Evolutionary conservation across 305 asterid genomes (phyloP).

Genomic region (Euphrasia arctica): DNA sequence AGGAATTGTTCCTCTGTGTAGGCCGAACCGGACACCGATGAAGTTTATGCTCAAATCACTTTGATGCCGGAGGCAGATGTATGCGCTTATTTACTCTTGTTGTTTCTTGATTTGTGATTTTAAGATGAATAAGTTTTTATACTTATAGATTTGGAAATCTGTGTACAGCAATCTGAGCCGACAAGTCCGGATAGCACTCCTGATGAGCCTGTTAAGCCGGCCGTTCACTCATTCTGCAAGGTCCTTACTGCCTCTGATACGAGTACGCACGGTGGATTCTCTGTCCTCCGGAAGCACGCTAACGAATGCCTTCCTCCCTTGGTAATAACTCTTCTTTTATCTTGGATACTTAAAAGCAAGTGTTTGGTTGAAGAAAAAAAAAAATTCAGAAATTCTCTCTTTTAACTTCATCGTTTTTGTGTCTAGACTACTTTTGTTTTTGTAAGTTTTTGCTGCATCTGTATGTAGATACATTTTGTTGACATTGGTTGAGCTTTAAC

Average conservation of each 20-base stretch:
- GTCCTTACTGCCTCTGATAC: slow-evolving; percentile 76
- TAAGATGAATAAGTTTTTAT: not conserved
- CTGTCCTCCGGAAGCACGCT: slow-evolving; percentile 76
- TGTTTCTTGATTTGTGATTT: slow-evolving; percentile 4
- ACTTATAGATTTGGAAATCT: slow-evolving; percentile 9
- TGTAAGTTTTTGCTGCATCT: not conserved
- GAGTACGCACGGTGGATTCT: slow-evolving; percentile 84
- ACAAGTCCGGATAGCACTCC: slow-evolving; percentile 31
- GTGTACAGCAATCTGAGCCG: slow-evolving; percentile 54
- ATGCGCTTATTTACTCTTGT: slow-evolving; percentile 30
- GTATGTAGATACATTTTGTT: slow-evolving; percentile 1
- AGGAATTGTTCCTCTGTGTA: slow-evolving; percentile 24
- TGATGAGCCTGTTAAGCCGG: slow-evolving; percentile 48
- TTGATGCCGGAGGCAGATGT: slow-evolving; percentile 61
- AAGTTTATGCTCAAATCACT: slow-evolving; percentile 69
- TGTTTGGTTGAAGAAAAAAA: not conserved
- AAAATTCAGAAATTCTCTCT: too few relatives aligned
- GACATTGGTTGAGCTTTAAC: slow-evolving; percentile 15
- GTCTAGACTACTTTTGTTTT: not conserved
- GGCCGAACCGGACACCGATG: slow-evolving; percentile 82
- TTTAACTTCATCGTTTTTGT: too few relatives aligned
- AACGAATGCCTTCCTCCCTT: slow-evolving; percentile 83
- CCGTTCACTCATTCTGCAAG: slow-evolving; percentile 68
- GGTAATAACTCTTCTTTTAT: slow-evolving; percentile 40
- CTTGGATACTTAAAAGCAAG: not conserved